phyloP scores from a whole-genome alignment of 2,329 filamentous ascomycete species.

The Colletotrichum tropicicola region DNA sequence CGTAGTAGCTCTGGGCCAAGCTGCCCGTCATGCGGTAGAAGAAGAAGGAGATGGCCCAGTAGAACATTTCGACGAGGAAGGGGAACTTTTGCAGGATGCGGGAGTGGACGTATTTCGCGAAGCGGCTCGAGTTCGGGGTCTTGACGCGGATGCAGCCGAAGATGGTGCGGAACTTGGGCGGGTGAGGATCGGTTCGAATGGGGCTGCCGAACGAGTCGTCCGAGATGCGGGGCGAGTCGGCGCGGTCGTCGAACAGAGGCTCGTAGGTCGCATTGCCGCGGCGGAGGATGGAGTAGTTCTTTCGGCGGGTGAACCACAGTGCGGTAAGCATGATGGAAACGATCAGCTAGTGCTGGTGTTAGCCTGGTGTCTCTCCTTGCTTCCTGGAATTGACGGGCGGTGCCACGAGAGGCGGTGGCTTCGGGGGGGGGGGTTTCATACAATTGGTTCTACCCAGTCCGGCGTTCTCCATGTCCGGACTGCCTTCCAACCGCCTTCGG shows the following conservation, averaged over 20 bases:
- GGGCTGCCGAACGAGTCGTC: slow-evolving; percentile 31
- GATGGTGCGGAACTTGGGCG: slow-evolving; percentile 58
- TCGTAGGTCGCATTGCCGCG: slow-evolving; percentile 32
- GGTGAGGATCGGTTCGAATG: slow-evolving; percentile 38
- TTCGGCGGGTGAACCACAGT: slow-evolving; percentile 47
- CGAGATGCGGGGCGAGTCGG: slow-evolving; percentile 35
- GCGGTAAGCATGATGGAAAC: slow-evolving; percentile 46
- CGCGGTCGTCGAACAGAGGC: slow-evolving; percentile 33
- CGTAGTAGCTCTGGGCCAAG: slow-evolving; percentile 59
- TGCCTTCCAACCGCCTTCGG: slow-evolving; percentile 36
- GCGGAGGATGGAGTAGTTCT: slow-evolving; percentile 43
- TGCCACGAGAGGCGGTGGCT: background rate
- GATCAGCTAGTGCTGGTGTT: slow-evolving; percentile 39
- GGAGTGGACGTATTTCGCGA: slow-evolving; percentile 67
- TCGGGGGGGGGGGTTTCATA: slow-evolving; percentile 31
- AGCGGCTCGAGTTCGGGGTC: slow-evolving; percentile 70
- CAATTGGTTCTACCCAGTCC: slow-evolving; percentile 44
- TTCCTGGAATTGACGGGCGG: too few species aligned
- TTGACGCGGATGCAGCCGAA: slow-evolving; percentile 55
- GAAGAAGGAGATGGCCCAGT: slow-evolving; percentile 73
- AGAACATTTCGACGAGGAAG: slow-evolving; percentile 78
- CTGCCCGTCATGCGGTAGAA: slow-evolving; percentile 70
- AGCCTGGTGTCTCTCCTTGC: background rate
- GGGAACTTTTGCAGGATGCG: slow-evolving; percentile 72
- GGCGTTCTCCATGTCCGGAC: slow-evolving; percentile 39